Evolutionary conservation across 768 basidiomycete genomes (phyloP).

Genomic region (Coprinopsis strossmayeri): DNA sequence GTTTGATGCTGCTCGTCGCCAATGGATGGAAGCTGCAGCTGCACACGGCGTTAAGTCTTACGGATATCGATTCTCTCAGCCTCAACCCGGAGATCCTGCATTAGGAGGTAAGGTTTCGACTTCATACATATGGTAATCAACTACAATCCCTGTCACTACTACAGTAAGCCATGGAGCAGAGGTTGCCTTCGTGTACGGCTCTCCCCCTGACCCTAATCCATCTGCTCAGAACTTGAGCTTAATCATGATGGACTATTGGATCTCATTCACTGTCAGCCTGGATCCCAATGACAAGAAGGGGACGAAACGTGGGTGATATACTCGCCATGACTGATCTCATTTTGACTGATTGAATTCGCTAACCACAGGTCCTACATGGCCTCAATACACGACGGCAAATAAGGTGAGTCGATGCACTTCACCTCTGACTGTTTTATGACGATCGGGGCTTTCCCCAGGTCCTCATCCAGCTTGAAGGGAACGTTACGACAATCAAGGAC

Average conservation of each 20-base stretch:
- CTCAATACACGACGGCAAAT: slow-evolving; percentile 18
- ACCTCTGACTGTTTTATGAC: not conserved
- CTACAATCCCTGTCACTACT: not conserved
- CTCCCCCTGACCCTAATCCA: slow-evolving; percentile 19
- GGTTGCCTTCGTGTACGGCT: slow-evolving; percentile 28
- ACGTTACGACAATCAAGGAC: slow-evolving; percentile 29
- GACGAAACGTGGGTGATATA: slow-evolving; percentile 19
- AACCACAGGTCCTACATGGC: slow-evolving; percentile 26
- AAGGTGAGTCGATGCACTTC: not conserved
- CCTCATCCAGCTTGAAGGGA: slow-evolving; percentile 26
- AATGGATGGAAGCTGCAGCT: slow-evolving; percentile 33
- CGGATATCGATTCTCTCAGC: slow-evolving; percentile 38
- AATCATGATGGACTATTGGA: slow-evolving; percentile 34
- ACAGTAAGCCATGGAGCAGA: slow-evolving; percentile 28
- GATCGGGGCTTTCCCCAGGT: too few relatives aligned
- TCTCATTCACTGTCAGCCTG: slow-evolving; percentile 31
- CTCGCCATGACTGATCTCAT: not conserved
- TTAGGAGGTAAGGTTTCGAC: slow-evolving; percentile 16
- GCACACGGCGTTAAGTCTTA: slow-evolving; percentile 29
- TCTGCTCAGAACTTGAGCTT: slow-evolving; percentile 20
- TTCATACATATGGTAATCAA: not conserved
- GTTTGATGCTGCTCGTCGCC: slow-evolving; percentile 32
- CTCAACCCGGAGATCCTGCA: slow-evolving; percentile 18
- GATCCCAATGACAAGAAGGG: slow-evolving; percentile 33
- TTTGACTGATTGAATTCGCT: not conserved